A percentile compares a stretch with the other conserved stretches of the same genome.
phyloP scores from a whole-genome alignment of 2,329 filamentous ascomycete species.

The Aureobasidium sp. region DNA sequence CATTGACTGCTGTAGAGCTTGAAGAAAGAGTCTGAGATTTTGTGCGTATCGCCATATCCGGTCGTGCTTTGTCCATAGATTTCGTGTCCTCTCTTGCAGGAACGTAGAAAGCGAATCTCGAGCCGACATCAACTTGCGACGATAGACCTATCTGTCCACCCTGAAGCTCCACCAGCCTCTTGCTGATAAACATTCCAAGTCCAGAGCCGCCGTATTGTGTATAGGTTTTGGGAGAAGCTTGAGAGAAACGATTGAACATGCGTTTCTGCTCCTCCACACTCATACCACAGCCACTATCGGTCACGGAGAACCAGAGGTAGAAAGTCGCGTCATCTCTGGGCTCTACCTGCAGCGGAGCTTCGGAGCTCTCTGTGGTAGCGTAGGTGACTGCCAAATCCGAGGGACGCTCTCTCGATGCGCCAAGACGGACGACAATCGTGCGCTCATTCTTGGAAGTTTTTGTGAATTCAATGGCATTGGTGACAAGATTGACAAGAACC shows the following conservation, averaged over 20 bases:
- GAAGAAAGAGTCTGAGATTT: neutral
- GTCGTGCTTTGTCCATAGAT: neutral
- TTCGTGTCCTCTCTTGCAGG: neutral
- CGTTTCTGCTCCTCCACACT: constrained; percentile 25
- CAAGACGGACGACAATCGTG: constrained; percentile 31
- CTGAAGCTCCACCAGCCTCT: constrained; percentile 59
- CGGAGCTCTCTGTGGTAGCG: neutral
- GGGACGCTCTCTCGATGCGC: constrained; percentile 21
- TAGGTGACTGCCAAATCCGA: neutral
- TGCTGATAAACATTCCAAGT: constrained; percentile 62
- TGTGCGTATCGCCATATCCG: neutral
- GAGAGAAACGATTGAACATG: constrained; percentile 61
- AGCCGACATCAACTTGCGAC: constrained; percentile 51
- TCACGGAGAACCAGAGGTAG: constrained; percentile 30
- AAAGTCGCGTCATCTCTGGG: constrained; percentile 12
- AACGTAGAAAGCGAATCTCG: constrained; percentile 56
- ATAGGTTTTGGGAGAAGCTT: constrained; percentile 60
- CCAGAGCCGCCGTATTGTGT: constrained; percentile 38
- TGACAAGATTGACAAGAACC: constrained; percentile 32
- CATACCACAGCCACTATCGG: constrained; percentile 32
- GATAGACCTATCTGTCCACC: constrained; percentile 62
- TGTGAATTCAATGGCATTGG: constrained; percentile 26
- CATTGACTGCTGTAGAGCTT: neutral
- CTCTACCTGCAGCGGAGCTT: neutral
- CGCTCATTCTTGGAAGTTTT: neutral